Evolutionary conservation across 805 yeast species (phyloP), one percentile per base, ranked within the genome.

Genomic region (Metschnikowia aberdeeniae): DNA sequence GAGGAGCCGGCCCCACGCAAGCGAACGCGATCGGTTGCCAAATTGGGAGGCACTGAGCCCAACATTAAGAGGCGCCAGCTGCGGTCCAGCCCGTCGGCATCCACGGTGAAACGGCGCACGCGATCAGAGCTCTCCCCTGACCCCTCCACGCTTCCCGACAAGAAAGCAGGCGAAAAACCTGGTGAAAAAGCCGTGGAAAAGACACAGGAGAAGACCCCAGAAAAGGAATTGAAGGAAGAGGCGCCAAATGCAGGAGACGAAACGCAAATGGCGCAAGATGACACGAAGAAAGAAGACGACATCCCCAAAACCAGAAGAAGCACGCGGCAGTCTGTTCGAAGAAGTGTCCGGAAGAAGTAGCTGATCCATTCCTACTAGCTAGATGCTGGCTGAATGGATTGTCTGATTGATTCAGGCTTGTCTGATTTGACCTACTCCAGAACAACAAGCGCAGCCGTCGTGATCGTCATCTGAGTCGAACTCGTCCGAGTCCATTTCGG

Each of bases 11-110:
- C 47, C 14, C 29, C 49, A 3, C 48, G 52, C 29, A 56, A 56
- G 35, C 45, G 63, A 13, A 57, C 58, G 13, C 54, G 63, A 6
- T 47, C 58, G 3, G 41, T 48, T 1, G 56, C 56, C 12, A 56
- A 49, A 36, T 48, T 55, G 17, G 59, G 48, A 30, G 51, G 49
- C 2, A 50, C 30, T 1, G 55, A 44, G 12, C 8, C 45, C 12
- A 38, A 45, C 7, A 35, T 49, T 10, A 52, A 50, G 34, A 46
- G 46, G 26, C 51, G 46, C 34, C 43, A 36, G 38, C 44, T 46
- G 38, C 42, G 45, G 34, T 48, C 45, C 12, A 29, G 36, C 35
- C 37, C 43, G 28, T 41, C 40, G 29, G 41, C 49, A 6, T 17
- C 46, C 3, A 42, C 33, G 14, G 52, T 46, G 32, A 43, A 40